A percentile compares a stretch with the other conserved stretches of the same genome.
Evolutionary conservation across 345 rosid genomes (phyloP).

Genomic region (Xanthoceras sorbifolium): DNA sequence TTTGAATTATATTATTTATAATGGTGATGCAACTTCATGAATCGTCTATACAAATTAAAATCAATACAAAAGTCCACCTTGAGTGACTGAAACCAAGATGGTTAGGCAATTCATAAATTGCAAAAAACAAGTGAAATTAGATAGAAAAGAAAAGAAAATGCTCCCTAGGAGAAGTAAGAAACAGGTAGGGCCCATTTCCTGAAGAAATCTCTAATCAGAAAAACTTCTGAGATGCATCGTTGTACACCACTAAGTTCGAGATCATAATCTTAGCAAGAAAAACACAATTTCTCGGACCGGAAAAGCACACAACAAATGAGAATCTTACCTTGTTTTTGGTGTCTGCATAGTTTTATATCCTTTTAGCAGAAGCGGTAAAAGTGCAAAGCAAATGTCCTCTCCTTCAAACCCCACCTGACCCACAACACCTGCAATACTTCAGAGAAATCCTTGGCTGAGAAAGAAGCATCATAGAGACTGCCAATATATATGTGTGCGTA

Average conservation of each 20-base stretch:
- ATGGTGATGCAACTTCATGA: background rate
- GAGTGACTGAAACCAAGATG: background rate
- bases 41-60: background rate
- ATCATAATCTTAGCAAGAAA: slow-evolving; percentile 4
- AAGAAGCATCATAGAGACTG: slow-evolving; percentile 34
- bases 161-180: background rate
- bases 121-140: background rate
- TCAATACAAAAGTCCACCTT: background rate
- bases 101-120: background rate
- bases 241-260: background rate
- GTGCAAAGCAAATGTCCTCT: slow-evolving; percentile 24
- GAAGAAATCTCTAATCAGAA: background rate
- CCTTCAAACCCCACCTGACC: slow-evolving; percentile 48
- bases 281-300: background rate
- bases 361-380: slow-evolving; percentile 24
- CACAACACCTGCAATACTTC: slow-evolving; percentile 51
- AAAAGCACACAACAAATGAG: slow-evolving; percentile 10
- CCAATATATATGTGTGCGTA: slow-evolving; percentile 29
- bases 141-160: background rate
- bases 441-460: slow-evolving; percentile 39
- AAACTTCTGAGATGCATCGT: background rate
- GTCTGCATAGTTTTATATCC: slow-evolving; percentile 70
- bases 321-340: slow-evolving; percentile 71
- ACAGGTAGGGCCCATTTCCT: background rate
- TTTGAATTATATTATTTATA: background rate